Conservation (phyloP, 192 early-diverging fungal genomes). For the Phlyctochytrium bullatum region DNA sequence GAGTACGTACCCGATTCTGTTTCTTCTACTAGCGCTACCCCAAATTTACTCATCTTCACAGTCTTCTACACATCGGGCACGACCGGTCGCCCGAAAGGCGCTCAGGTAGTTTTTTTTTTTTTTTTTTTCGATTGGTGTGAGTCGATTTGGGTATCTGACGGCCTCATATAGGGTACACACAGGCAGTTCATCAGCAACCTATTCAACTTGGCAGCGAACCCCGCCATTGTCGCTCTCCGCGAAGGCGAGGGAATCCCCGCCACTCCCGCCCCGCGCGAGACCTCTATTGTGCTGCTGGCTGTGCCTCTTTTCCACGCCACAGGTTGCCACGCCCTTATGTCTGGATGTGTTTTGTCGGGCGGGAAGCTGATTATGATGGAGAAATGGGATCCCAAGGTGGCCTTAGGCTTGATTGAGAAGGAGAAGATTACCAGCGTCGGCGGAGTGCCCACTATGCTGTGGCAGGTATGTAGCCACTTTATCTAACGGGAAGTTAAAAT, state of each 20-base stretch:
- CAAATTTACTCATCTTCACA: no score
- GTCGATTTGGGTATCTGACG: no score
- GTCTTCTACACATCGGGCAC: conserved; percentile 25
- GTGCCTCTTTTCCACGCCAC: conserved; percentile 28
- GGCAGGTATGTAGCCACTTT: no score
- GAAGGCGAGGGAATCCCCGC: conserved; percentile 2
- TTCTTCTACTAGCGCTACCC: no score
- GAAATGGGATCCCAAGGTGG: conserved; percentile 19
- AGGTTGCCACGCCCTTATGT: conserved; percentile 9
- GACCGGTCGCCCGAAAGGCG: conserved; percentile 26
- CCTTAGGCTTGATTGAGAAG: conserved; percentile 23
- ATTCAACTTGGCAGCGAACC: background rate
- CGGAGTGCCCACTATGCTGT: conserved; percentile 25
- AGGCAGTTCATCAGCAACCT: conserved; percentile 9
- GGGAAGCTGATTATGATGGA: conserved; percentile 18
- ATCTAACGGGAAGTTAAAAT: no score
- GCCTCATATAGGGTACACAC: conserved; percentile 17
- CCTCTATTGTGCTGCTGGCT: conserved; percentile 8
- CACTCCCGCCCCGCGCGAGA: no score
- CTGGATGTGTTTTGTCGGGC: background rate
- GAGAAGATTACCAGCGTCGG: conserved; percentile 14
- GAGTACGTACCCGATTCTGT: background rate
- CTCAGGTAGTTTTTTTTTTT: no score
- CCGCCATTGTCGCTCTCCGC: conserved; percentile 1
- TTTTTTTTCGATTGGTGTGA: no score